Evolutionary conservation across 148 eudicot species (phyloP).

Genomic region (Diospyros lotus): DNA sequence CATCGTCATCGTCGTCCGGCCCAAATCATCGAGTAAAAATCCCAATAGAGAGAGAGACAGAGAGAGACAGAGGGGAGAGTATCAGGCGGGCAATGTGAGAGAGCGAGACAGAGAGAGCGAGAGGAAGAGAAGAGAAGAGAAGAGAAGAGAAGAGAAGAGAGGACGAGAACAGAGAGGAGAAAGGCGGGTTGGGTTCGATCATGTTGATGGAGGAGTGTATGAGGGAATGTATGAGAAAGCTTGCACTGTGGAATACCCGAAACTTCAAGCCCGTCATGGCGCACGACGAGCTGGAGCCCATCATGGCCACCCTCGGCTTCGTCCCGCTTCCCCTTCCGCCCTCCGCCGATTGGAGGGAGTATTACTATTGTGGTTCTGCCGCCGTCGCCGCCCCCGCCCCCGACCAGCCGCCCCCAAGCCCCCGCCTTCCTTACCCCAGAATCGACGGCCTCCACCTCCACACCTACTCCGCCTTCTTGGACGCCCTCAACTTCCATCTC

Average conservation of each 20-base stretch:
- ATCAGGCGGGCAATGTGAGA: too few relatives aligned
- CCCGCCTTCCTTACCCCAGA: conserved; percentile 41
- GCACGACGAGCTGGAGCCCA: conserved; percentile 58
- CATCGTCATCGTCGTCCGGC: too few relatives aligned
- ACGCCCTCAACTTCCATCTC: conserved; percentile 44
- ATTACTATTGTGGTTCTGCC: conserved; percentile 16
- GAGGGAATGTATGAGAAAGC: conserved; percentile 32
- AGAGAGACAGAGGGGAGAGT: too few relatives aligned
- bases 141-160: too few relatives aligned
- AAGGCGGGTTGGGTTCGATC: too few relatives aligned
- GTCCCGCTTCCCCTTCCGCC: neutral
- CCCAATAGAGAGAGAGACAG: too few relatives aligned
- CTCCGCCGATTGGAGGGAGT: conserved; percentile 34
- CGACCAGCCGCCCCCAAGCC: conserved; percentile 13
- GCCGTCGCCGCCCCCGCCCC: neutral
- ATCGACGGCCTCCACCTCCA: conserved; percentile 53
- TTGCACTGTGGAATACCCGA: conserved; percentile 46
- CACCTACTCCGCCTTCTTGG: conserved; percentile 51
- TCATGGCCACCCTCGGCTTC: conserved; percentile 48
- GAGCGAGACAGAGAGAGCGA: too few relatives aligned
- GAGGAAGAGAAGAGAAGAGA: too few relatives aligned
- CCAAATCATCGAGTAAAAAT: too few relatives aligned
- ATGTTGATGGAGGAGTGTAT: conserved; percentile 16
- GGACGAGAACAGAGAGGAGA: too few relatives aligned
- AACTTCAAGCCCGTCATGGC: conserved; percentile 47